Evolutionary conservation across 345 rosid genomes (phyloP).

Genomic region (Eutrema japonicum): DNA sequence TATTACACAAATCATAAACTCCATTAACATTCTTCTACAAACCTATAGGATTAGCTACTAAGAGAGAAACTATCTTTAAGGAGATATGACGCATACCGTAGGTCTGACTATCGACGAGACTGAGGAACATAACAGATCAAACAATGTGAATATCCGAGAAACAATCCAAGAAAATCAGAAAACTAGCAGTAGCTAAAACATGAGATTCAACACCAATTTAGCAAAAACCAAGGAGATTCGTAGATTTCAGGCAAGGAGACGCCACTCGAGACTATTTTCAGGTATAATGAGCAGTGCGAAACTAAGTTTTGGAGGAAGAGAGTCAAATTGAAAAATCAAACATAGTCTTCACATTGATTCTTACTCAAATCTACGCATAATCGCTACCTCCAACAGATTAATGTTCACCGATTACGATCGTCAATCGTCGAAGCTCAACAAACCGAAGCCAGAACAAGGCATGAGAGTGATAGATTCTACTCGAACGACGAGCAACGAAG

Average conservation of each 20-base stretch:
- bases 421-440: slow-evolving; percentile 24
- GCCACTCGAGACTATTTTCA: slow-evolving; percentile 6
- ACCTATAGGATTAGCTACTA: neutral
- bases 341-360: neutral
- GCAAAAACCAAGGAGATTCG: neutral
- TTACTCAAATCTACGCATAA: slow-evolving; percentile 10
- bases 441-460: slow-evolving; percentile 19
- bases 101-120: slow-evolving; percentile 3
- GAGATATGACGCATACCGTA: slow-evolving; percentile 3
- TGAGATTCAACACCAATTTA: slow-evolving; percentile 22
- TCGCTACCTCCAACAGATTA: slow-evolving; percentile 5
- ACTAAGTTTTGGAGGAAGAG: neutral
- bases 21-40: neutral
- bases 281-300: slow-evolving; percentile 7
- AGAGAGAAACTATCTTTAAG: slow-evolving; percentile 4
- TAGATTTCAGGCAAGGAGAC: neutral
- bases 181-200: neutral
- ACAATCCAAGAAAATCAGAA: neutral
- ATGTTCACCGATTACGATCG: slow-evolving; percentile 6
- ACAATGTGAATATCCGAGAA: slow-evolving; percentile 19
- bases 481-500: neutral
- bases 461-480: slow-evolving; percentile 23
- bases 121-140: slow-evolving; percentile 23
- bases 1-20: neutral
- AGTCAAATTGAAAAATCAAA: neutral